Conservation (phyloP, 331 rosid species). For the Rhamnella rubrinervis region DNA sequence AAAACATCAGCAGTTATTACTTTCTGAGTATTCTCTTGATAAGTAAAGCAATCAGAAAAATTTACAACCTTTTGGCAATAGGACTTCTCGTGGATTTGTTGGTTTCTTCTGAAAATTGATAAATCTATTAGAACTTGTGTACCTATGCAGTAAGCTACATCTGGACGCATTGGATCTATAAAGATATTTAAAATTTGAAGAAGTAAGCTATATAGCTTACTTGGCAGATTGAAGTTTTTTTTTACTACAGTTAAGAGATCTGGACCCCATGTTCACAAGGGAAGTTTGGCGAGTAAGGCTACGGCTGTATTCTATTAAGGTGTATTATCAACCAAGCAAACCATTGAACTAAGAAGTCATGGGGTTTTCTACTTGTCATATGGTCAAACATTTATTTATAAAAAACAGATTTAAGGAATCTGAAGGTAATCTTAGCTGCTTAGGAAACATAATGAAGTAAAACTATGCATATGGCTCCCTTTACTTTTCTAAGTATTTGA, state of each 20-base stretch:
- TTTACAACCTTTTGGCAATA: conserved; percentile 57
- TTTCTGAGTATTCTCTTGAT: conserved; percentile 21
- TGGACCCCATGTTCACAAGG: too few species aligned
- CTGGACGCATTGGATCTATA: neutral
- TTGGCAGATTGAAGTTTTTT: neutral
- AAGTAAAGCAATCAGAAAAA: conserved; percentile 9
- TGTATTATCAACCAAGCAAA: too few species aligned
- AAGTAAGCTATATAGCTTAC: neutral
- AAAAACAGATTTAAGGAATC: too few species aligned
- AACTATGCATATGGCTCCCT: too few species aligned
- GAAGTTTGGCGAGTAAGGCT: too few species aligned
- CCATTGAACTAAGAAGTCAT: too few species aligned
- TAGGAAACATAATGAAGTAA: too few species aligned
- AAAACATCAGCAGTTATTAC: conserved; percentile 21
- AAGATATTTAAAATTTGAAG: neutral
- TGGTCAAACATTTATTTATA: too few species aligned
- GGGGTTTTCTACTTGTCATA: too few species aligned
- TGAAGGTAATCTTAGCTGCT: too few species aligned
- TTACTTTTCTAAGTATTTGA: too few species aligned
- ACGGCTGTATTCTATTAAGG: too few species aligned
- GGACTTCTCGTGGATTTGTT: conserved; percentile 42
- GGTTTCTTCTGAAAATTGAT: conserved; percentile 62
- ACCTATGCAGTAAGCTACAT: conserved; percentile 8
- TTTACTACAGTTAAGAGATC: neutral
- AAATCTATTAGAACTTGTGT: conserved; percentile 23